A percentile compares a stretch with the other conserved stretches of the same genome.
Evolutionary conservation across 2,329 filamentous ascomycete genomes (phyloP).

Genomic region (Passalora sequoiae): DNA sequence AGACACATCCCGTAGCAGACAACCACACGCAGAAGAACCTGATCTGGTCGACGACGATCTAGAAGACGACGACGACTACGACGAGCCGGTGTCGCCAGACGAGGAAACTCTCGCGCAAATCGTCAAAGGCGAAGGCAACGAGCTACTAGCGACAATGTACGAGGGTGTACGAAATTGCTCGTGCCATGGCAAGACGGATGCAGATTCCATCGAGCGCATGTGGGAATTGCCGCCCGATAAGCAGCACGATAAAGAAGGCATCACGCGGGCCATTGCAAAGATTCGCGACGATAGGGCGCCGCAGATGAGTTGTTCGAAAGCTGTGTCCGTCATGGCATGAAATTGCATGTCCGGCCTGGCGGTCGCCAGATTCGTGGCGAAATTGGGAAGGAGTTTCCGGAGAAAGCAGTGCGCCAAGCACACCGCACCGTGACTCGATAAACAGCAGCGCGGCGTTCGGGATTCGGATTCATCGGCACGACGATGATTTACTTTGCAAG

Average conservation of each 20-base stretch:
- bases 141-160: slow-evolving; percentile 25
- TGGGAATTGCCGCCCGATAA: slow-evolving; percentile 29
- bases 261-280: slow-evolving; percentile 27
- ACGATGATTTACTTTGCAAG: not conserved
- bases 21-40: slow-evolving; percentile 16
- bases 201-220: slow-evolving; percentile 27
- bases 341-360: too few species aligned
- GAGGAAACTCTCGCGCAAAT: slow-evolving; percentile 23
- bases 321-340: not conserved
- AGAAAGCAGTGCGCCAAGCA: not conserved
- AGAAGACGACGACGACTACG: slow-evolving; percentile 27
- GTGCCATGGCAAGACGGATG: slow-evolving; percentile 28
- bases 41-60: slow-evolving; percentile 26
- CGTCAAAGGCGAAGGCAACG: slow-evolving; percentile 26
- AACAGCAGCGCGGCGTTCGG: slow-evolving; percentile 1
- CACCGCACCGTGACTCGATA: not conserved
- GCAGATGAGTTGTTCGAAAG: not conserved
- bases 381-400: not conserved
- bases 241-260: slow-evolving; percentile 17
- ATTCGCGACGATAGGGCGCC: slow-evolving; percentile 12
- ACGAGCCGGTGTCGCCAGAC: slow-evolving; percentile 27
- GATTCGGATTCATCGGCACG: not conserved
- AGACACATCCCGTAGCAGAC: slow-evolving; percentile 19
- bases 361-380: not conserved
- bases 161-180: slow-evolving; percentile 27